phyloP scores from a whole-genome alignment of 805 yeast species.

The Ogataea minuta region DNA sequence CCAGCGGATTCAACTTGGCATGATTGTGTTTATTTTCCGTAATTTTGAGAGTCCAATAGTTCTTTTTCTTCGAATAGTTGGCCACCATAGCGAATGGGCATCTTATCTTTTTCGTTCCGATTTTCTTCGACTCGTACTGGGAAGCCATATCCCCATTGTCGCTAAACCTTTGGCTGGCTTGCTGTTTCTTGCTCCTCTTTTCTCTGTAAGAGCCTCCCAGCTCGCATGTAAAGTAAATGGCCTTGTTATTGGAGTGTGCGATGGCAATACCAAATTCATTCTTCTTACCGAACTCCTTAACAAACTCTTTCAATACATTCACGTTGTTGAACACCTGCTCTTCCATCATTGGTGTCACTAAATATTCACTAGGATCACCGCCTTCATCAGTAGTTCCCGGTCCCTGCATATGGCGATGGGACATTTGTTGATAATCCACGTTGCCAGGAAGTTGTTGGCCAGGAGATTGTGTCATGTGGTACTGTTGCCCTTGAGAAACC shows the following conservation, averaged over 20 bases:
- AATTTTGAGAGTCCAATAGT: slow-evolving; percentile 51
- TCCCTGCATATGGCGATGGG: slow-evolving; percentile 10
- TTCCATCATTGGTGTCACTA: slow-evolving; percentile 53
- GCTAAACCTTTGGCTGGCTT: slow-evolving; percentile 22
- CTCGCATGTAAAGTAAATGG: slow-evolving; percentile 59
- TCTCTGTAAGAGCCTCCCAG: slow-evolving; percentile 56
- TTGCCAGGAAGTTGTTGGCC: slow-evolving; percentile 4
- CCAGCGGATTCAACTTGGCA: slow-evolving; percentile 54
- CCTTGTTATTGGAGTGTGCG: slow-evolving; percentile 57
- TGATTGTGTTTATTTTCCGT: slow-evolving; percentile 59
- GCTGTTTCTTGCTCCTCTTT: slow-evolving; percentile 37
- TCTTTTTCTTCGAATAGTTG: slow-evolving; percentile 46
- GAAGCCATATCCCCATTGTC: slow-evolving; percentile 23
- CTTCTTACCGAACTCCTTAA: slow-evolving; percentile 53
- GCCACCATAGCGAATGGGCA: slow-evolving; percentile 64
- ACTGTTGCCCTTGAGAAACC: slow-evolving; percentile 5
- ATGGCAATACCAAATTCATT: slow-evolving; percentile 60
- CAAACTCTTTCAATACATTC: slow-evolving; percentile 50
- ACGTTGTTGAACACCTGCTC: slow-evolving; percentile 51
- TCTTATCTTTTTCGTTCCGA: slow-evolving; percentile 48
- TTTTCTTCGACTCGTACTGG: slow-evolving; percentile 23
- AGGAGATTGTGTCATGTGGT: slow-evolving; percentile 4
- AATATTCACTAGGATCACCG: slow-evolving; percentile 37
- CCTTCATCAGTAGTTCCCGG: slow-evolving; percentile 10
- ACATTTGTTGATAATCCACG: slow-evolving; percentile 16